These are phyloP conservation scores for Aspergillus sojae DNA, from an alignment of 2,329 filamentous ascomycete genomes.

Conservation along the genomic window DNA sequence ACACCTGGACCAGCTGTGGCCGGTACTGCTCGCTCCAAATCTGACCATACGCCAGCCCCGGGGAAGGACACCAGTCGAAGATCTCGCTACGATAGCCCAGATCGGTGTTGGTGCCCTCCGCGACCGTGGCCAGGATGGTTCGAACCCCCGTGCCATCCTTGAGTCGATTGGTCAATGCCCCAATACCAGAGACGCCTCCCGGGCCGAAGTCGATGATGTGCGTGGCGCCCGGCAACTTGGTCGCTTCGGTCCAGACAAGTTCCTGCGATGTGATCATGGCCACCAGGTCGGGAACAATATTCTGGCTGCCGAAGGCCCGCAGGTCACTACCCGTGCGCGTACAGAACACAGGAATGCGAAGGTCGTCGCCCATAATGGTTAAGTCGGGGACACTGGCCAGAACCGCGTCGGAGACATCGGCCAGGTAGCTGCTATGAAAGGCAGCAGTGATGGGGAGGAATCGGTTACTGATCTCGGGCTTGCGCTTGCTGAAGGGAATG, in stretches of 20 bases:
- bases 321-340: constrained; percentile 88
- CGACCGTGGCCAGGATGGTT: constrained; percentile 87
- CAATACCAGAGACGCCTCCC: constrained; percentile 93
- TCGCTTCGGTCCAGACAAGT: constrained; percentile 95
- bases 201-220: constrained; percentile 97
- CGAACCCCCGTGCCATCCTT: constrained; percentile 98
- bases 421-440: constrained; percentile 97
- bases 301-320: constrained; percentile 67
- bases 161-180: constrained; percentile 95
- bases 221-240: constrained; percentile 84
- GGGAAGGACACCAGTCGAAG: constrained; percentile 85
- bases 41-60: neutral
- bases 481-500: constrained; percentile 91
- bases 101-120: constrained; percentile 85
- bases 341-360: constrained; percentile 86
- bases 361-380: constrained; percentile 69
- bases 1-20: constrained; percentile 84
- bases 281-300: constrained; percentile 83
- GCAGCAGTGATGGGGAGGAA: constrained; percentile 97
- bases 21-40: constrained; percentile 98
- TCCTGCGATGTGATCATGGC: constrained; percentile 93
- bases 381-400: constrained; percentile 61
- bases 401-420: constrained; percentile 83
- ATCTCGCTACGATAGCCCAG: constrained; percentile 98
- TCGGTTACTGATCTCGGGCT: constrained; percentile 93